Percentiles rank a stretch among this genome's conserved stretches.
Evolutionary conservation across 2,329 filamentous ascomycete species (phyloP).

Genomic region (Pseudogymnoascus sp.): DNA sequence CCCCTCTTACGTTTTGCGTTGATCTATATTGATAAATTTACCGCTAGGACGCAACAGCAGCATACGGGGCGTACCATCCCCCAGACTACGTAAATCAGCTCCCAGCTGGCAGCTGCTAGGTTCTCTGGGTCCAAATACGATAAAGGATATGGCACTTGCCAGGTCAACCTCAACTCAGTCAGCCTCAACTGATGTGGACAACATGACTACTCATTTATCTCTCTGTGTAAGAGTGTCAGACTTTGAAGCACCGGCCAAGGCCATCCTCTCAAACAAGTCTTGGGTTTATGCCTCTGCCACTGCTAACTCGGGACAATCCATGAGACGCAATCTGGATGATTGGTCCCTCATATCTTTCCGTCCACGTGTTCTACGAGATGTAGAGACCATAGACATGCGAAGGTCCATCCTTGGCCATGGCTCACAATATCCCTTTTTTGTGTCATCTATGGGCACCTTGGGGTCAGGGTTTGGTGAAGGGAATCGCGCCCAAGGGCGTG

Average conservation of each 20-base stretch:
- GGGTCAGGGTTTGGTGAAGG: not conserved
- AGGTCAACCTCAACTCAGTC: not conserved
- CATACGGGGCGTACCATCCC: not conserved
- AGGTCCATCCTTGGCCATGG: not conserved
- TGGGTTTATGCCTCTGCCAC: not conserved
- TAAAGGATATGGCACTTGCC: not conserved
- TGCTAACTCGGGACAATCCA: not conserved
- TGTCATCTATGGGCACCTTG: not conserved
- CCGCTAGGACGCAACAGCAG: not conserved
- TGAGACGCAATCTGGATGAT: not conserved
- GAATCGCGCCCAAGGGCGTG: not conserved
- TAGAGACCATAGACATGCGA: not conserved
- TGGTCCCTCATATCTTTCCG: not conserved
- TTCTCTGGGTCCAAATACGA: not conserved
- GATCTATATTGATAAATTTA: not conserved
- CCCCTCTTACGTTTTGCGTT: not conserved
- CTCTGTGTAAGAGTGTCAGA: not conserved
- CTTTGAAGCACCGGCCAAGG: not conserved
- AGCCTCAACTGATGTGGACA: not conserved
- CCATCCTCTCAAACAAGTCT: not conserved
- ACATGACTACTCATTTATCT: not conserved
- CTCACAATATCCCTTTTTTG: not conserved
- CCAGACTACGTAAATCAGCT: not conserved
- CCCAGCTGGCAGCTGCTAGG: not conserved
- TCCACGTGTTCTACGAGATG: not conserved